Base-by-base conservation (phyloP, 73 alveolate species). In the Paramecium caudatum region DNA sequence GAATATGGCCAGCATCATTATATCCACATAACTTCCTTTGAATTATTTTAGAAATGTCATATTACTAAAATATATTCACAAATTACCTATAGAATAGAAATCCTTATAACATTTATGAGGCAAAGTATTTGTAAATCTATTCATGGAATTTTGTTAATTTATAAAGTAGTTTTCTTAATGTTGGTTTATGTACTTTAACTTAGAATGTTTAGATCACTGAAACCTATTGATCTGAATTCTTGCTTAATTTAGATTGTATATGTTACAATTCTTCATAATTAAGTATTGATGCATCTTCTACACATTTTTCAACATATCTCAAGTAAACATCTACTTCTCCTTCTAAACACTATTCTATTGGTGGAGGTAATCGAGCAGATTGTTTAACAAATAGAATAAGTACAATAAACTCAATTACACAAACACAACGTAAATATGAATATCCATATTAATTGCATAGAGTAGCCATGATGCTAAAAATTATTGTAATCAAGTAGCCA, bases 1-100 rank as follows among this genome's bases (percentile, higher is more conserved):
- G 25, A 49, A 49, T 21, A 49, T 49, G 10, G 70, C 17, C 25
- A 49, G 9, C 25, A 49, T n/a, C 70, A 49, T 49, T 21, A 49
- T 49, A 49, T 49, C 70, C 2, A 49, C 9, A 49, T 17, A 49
- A 5, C 7, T 49, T 6, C 25, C 17, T 4, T 49, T 49, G 39
- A 49, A 49, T 21, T 49, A 49, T 49, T 49, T 49, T 12, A 55
- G 8, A 9, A 27, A 55, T 55, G 80, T 55, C 21, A 55, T 10
- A 55, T 55, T 55, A 21, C 80, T 55, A 7, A 23, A 2, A 55
- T 55, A 27, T 5, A 9, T 55, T 0, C 23, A 0, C 23, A 12
- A 4, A 55, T 7, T 55, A 55, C 80, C 80, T 55, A 55, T 55
- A 55, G 30, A 55, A 55, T 55, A 55, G n/a, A 55, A 55, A 55